Evolutionary conservation across 139 green algal species (phyloP).

Genomic region (Auxenochlorella pyrenoidosa): DNA sequence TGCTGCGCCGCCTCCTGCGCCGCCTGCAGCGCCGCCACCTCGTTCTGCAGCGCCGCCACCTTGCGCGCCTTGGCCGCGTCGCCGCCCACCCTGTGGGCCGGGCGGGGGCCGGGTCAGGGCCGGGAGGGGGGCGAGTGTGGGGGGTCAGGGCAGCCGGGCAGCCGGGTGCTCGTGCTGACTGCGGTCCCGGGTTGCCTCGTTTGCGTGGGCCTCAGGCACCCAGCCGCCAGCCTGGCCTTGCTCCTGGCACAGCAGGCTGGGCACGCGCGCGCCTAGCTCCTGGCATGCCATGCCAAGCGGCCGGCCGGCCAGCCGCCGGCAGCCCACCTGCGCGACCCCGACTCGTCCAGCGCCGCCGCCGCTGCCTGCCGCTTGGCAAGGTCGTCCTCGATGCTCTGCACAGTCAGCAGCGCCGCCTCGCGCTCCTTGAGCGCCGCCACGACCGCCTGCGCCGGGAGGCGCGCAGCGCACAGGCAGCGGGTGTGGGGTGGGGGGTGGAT

Average conservation of each 20-base stretch:
- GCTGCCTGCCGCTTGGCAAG: conserved; percentile 44
- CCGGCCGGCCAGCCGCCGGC: not conserved
- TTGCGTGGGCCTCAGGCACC: no score
- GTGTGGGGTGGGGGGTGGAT: not conserved
- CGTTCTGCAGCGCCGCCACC: conserved; percentile 52
- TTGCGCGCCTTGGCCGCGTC: conserved; percentile 53
- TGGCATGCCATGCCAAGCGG: no score
- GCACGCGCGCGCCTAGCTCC: not conserved
- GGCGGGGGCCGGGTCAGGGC: not conserved
- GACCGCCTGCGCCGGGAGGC: conserved; percentile 31
- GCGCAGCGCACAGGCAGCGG: not conserved
- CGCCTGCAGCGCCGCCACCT: conserved; percentile 61
- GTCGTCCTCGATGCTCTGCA: conserved; percentile 68
- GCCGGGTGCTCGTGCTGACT: no score
- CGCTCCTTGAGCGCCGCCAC: conserved; percentile 64
- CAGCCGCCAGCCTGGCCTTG: no score
- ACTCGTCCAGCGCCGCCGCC: conserved; percentile 47
- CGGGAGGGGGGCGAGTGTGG: no score
- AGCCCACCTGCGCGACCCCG: conserved; percentile 26
- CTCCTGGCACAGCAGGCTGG: not conserved
- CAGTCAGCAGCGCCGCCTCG: conserved; percentile 70
- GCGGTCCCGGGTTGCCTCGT: no score
- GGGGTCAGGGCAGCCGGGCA: no score
- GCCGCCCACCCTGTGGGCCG: conserved; percentile 32
- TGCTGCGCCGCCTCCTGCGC: conserved; percentile 45